Base-by-base conservation (phyloP, 1,284 basidiomycete genomes). In the Heterobasidion annosum region DNA sequence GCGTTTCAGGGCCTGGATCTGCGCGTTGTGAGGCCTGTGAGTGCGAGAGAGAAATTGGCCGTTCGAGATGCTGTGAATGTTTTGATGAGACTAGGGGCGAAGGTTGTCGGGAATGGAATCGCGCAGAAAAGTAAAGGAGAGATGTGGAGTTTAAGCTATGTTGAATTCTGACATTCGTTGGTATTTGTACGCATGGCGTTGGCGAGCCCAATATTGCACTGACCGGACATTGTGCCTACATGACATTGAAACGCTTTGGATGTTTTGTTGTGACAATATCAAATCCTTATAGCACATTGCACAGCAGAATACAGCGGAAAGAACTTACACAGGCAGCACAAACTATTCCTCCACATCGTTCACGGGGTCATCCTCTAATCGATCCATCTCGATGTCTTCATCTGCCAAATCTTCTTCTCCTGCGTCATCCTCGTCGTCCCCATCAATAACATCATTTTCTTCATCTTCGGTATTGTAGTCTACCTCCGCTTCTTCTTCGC, bases 81-180 rank as follows among this genome's bases (percentile, higher is more conserved):
- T 37, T 51, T 61, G 16, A 53, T 53, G n/a, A 33, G 59, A 2
- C 40, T 61, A 1, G 59, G 59, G 1, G 59, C 59, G 19, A 48
- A 53, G 40, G 57, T 55, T 9, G 35, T 56, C 0, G 53, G 58
- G 3, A 53, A 52, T 6, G 57, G 51, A 12, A 51, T 52, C 9
- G 54, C 44, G 2, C 52, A 25, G 13, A 32, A 42, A 12, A 47
- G 45, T 32, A 52, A 55, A 42, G 60, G 57, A 19, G 59, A 58
- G 55, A 61, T 61, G 60, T 61, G 59, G 60, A 61, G 60, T 46
- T 53, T 60, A 59, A 61, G 60, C 49, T 61, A 58, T 13, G 57
- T 61, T 8, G 59, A 57, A 12, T 61, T 40, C n/a, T 40, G 37
- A 40, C 12, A 10, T 40, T 40, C 2, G n/a, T 47, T 32, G 6